Conservation (phyloP, 2,329 filamentous ascomycete genomes). For the Hymenoscyphus scutula region DNA sequence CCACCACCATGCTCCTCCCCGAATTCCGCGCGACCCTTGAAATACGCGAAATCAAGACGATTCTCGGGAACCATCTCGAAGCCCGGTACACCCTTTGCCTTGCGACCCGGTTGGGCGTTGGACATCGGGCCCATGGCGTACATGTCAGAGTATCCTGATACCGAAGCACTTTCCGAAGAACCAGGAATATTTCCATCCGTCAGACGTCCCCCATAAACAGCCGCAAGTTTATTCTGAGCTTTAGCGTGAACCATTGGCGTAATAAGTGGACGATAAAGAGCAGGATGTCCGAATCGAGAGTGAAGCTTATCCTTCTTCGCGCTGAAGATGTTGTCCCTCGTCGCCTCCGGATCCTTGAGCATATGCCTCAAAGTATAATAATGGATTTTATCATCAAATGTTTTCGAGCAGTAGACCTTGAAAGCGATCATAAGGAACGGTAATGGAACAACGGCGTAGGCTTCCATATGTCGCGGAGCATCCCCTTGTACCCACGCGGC, state of each 20-base stretch:
- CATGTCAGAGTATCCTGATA: constrained; percentile 78
- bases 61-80: constrained; percentile 93
- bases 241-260: constrained; percentile 95
- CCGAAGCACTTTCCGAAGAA: constrained; percentile 53
- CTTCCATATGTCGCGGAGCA: constrained; percentile 52
- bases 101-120: constrained; percentile 45
- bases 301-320: constrained; percentile 67
- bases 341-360: constrained; percentile 44
- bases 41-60: constrained; percentile 83
- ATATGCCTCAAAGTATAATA: constrained; percentile 72
- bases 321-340: constrained; percentile 48
- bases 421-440: constrained; percentile 77
- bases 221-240: constrained; percentile 80
- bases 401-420: constrained; percentile 76
- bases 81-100: constrained; percentile 51
- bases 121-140: constrained; percentile 78
- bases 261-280: constrained; percentile 82
- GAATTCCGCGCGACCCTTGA: constrained; percentile 86
- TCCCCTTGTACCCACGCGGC: constrained; percentile 70
- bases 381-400: constrained; percentile 76
- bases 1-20: constrained; percentile 82
- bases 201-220: constrained; percentile 80
- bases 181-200: constrained; percentile 61
- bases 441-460: constrained; percentile 69
- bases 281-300: constrained; percentile 84